These are phyloP conservation scores for Thoreauomyces humboldtii DNA, from an alignment of 192 early-diverging fungal species.

Conservation along the genomic window DNA sequence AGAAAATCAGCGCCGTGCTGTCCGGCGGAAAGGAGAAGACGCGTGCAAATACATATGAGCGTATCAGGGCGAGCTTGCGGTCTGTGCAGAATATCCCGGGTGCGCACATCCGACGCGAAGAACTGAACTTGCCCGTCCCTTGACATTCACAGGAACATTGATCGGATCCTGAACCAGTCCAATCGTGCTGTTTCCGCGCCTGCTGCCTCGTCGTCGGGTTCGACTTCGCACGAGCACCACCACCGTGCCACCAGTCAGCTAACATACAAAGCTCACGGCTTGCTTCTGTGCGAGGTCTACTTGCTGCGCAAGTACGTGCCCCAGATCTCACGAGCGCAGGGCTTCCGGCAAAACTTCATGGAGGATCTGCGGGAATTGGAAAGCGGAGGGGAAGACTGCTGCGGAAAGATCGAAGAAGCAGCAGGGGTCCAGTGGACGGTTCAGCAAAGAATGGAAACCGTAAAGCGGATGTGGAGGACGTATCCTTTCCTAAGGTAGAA, in stretches of 20 bases:
- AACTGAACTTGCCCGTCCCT: not conserved
- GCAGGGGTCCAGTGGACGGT: constrained; percentile 40
- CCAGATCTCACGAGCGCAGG: constrained; percentile 43
- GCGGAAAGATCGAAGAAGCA: not conserved
- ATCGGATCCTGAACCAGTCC: constrained; percentile 51
- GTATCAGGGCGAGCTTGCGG: constrained; percentile 51
- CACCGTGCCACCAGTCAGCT: not conserved
- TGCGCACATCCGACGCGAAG: too few species aligned
- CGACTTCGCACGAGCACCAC: not conserved
- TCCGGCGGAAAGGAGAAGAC: constrained; percentile 40
- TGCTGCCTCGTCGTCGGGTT: constrained; percentile 4
- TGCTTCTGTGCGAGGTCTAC: constrained; percentile 62
- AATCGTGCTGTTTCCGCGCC: not conserved
- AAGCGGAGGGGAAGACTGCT: constrained; percentile 11
- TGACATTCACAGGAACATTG: constrained; percentile 41
- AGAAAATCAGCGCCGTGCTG: constrained; percentile 37
- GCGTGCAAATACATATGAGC: constrained; percentile 40
- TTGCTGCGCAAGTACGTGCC: constrained; percentile 50
- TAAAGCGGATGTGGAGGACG: constrained; percentile 63
- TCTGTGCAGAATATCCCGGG: constrained; percentile 3
- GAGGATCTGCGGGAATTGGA: constrained; percentile 82
- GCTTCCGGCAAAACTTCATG: constrained; percentile 60
- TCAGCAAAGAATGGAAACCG: constrained; percentile 52
- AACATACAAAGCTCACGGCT: constrained; percentile 62
- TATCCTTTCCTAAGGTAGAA: constrained; percentile 59